Conservation (phyloP, 495 filamentous ascomycete species). For the Trichoderma erinaceum region DNA sequence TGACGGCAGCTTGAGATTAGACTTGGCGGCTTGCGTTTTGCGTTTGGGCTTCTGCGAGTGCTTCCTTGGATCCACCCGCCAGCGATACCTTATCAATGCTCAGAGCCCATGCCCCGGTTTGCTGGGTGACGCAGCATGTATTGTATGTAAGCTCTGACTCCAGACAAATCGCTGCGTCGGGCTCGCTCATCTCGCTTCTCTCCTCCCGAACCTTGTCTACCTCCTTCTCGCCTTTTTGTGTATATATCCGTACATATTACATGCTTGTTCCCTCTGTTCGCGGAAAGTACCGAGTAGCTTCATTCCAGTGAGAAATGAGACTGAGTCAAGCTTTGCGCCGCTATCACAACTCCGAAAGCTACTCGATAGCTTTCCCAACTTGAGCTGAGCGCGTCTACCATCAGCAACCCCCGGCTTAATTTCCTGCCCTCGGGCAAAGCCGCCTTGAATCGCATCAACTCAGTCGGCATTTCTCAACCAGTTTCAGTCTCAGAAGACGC, state of each 20-base stretch:
- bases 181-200: not conserved
- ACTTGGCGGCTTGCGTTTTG: not conserved
- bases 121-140: not conserved
- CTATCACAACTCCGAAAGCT: not conserved
- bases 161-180: not conserved
- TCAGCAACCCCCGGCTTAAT: not conserved
- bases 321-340: not conserved
- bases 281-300: not conserved
- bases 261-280: not conserved
- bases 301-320: conserved; percentile 6
- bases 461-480: not conserved
- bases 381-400: conserved; percentile 1
- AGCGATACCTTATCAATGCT: not conserved
- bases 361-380: not conserved
- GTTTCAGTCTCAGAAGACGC: not conserved
- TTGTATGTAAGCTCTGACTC: conserved; percentile 1
- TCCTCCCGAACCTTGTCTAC: not conserved
- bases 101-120: not conserved
- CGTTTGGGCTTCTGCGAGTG: not conserved
- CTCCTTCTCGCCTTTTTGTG: not conserved
- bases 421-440: not conserved
- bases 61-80: not conserved
- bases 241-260: not conserved
- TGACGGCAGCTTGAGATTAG: not conserved
- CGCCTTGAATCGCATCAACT: not conserved